Evolutionary conservation across 83 land plant genomes (phyloP).

Genomic region (Thuja plicata): DNA sequence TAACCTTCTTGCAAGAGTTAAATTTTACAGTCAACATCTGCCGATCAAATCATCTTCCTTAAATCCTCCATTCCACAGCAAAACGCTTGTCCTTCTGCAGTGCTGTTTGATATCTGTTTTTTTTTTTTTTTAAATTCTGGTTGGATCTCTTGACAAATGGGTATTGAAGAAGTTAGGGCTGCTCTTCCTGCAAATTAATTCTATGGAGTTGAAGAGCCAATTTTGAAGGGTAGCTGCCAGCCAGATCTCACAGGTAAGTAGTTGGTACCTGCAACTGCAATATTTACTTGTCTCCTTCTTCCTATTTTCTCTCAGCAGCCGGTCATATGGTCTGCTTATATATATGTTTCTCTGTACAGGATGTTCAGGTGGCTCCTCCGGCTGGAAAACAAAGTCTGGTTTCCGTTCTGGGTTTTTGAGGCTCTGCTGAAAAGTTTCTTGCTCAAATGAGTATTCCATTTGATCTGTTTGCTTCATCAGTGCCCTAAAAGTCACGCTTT

Average conservation of each 20-base stretch:
- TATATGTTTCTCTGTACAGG: not conserved
- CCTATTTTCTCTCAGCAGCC: not conserved
- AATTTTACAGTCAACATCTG: not conserved
- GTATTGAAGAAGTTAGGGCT: not conserved
- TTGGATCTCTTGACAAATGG: too few species aligned
- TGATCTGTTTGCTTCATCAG: not conserved
- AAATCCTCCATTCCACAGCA: not conserved
- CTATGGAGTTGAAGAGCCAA: not conserved
- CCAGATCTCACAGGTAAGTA: not conserved
- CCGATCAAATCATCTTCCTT: not conserved
- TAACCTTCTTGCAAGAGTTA: not conserved
- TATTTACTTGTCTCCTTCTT: not conserved
- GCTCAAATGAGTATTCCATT: not conserved
- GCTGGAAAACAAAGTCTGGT: not conserved
- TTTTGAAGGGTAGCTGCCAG: not conserved
- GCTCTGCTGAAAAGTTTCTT: not conserved
- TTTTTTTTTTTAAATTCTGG: too few species aligned
- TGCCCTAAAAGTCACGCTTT: too few species aligned
- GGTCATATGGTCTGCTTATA: not conserved
- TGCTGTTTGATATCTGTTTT: not conserved
- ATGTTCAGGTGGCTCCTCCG: not conserved
- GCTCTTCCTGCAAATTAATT: not conserved
- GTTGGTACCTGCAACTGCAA: not conserved
- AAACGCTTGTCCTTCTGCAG: not conserved
- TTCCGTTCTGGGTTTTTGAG: not conserved